Conservation (phyloP, 1,284 basidiomycete species). For the Ceratobasidium sp. region DNA sequence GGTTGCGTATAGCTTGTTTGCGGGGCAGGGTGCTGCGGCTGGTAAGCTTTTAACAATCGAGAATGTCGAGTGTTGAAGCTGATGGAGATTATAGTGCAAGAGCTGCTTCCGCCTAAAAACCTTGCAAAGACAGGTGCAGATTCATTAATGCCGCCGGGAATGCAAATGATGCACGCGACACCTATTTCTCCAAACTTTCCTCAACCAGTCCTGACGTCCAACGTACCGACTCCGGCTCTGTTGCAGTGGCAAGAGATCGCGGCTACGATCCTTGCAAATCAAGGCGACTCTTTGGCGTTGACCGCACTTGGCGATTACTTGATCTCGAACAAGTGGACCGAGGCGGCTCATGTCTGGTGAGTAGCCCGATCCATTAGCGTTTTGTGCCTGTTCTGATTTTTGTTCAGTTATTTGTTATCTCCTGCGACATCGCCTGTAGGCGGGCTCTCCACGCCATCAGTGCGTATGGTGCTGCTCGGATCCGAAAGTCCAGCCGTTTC, state of each 20-base stretch:
- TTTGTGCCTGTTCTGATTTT: conserved; percentile 42
- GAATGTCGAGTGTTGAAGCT: conserved; percentile 18
- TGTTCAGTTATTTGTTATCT: conserved; percentile 84
- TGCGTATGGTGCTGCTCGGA: conserved; percentile 76
- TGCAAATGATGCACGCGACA: conserved; percentile 62
- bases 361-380: conserved; percentile 47
- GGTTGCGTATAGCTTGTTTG: conserved; percentile 88
- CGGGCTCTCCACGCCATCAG: conserved; percentile 71
- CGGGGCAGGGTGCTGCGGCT: conserved; percentile 82
- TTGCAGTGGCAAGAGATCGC: conserved; percentile 88
- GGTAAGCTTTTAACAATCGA: conserved; percentile 63
- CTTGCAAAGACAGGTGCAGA: conserved; percentile 58
- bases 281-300: conserved; percentile 76
- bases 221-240: conserved; percentile 70
- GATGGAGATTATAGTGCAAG: conserved; percentile 70
- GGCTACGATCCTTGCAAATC: conserved; percentile 85
- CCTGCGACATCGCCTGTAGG: conserved; percentile 84
- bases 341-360: conserved; percentile 94
- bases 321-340: conserved; percentile 75
- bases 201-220: conserved; percentile 59
- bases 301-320: conserved; percentile 91
- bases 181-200: conserved; percentile 76
- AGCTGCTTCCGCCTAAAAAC: conserved; percentile 74
- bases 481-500: conserved; percentile 68
- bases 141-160: conserved; percentile 61